Percentiles rank a stretch among this genome's conserved stretches.
These are phyloP conservation scores for Babesia sp. DNA, from an alignment of 169 alveolate species.

Conservation along the genomic window DNA sequence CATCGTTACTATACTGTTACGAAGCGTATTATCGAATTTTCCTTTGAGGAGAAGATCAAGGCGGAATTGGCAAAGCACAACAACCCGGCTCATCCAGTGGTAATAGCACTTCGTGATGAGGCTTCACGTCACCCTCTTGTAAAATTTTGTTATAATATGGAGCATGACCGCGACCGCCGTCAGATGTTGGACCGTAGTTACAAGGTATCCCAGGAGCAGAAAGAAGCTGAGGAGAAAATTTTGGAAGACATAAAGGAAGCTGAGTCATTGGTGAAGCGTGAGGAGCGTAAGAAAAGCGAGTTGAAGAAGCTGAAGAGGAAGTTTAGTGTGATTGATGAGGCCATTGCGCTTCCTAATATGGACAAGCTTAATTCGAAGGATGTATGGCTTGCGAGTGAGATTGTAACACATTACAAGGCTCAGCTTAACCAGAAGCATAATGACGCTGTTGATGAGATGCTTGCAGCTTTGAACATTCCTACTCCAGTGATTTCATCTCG, in stretches of 20 bases:
- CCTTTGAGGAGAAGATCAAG: constrained; percentile 78
- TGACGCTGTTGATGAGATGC: constrained; percentile 67
- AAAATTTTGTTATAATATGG: constrained; percentile 78
- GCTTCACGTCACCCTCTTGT: constrained; percentile 80
- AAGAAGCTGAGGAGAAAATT: constrained; percentile 63
- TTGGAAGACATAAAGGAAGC: constrained; percentile 72
- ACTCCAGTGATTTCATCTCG: constrained; percentile 64
- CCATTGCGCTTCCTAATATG: constrained; percentile 62
- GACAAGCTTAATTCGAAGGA: constrained; percentile 42
- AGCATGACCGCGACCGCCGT: constrained; percentile 81
- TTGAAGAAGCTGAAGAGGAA: constrained; percentile 70
- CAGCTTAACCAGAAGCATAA: constrained; percentile 57
- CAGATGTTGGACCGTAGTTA: constrained; percentile 72
- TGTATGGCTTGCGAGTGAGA: constrained; percentile 67
- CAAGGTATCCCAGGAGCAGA: constrained; percentile 69
- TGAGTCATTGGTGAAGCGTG: constrained; percentile 68
- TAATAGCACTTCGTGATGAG: constrained; percentile 77
- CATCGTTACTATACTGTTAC: constrained; percentile 82
- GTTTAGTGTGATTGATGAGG: constrained; percentile 69
- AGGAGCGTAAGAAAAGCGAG: constrained; percentile 71
- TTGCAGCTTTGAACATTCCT: constrained; percentile 56
- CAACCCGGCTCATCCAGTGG: constrained; percentile 74
- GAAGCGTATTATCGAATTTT: constrained; percentile 77
- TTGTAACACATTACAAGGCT: constrained; percentile 45
- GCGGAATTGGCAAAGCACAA: constrained; percentile 76